phyloP scores from a whole-genome alignment of 805 yeast genomes.

The Cyberlindnera mississippiensis region DNA sequence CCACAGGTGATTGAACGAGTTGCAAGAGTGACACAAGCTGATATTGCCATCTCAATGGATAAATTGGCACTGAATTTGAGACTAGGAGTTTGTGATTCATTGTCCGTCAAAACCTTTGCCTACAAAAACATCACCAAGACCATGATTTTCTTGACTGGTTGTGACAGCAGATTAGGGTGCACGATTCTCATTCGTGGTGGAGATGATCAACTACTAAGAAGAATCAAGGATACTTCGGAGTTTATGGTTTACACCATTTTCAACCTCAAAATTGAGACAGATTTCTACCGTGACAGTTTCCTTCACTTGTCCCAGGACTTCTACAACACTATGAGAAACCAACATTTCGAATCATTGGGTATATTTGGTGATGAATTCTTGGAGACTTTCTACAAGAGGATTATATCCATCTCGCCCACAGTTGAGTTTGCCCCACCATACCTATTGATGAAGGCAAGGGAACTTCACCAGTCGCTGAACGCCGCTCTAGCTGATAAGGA shows the following conservation, averaged over 20 bases:
- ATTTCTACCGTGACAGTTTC: conserved; percentile 67
- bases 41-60: conserved; percentile 81
- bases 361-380: conserved; percentile 36
- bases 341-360: conserved; percentile 12
- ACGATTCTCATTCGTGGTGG: conserved; percentile 87
- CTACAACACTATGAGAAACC: conserved; percentile 27
- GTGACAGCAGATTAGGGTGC: conserved; percentile 69
- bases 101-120: conserved; percentile 67
- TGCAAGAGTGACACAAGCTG: conserved; percentile 76
- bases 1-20: conserved; percentile 77
- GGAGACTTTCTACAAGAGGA: conserved; percentile 41
- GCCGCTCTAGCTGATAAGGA: conserved; percentile 25
- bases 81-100: conserved; percentile 69
- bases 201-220: conserved; percentile 52
- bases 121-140: conserved; percentile 58
- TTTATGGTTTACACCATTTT: conserved; percentile 76
- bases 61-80: conserved; percentile 67
- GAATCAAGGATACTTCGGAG: conserved; percentile 74
- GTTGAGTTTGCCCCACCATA: conserved; percentile 71
- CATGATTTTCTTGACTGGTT: conserved; percentile 75
- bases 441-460: conserved; percentile 50
- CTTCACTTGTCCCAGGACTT: conserved; percentile 43
- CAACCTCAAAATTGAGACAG: conserved; percentile 76
- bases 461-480: conserved; percentile 40
- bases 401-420: conserved; percentile 81